These are phyloP conservation scores for Albophoma yamanashiensis DNA, from an alignment of 2,329 filamentous ascomycete species.

Conservation along the genomic window DNA sequence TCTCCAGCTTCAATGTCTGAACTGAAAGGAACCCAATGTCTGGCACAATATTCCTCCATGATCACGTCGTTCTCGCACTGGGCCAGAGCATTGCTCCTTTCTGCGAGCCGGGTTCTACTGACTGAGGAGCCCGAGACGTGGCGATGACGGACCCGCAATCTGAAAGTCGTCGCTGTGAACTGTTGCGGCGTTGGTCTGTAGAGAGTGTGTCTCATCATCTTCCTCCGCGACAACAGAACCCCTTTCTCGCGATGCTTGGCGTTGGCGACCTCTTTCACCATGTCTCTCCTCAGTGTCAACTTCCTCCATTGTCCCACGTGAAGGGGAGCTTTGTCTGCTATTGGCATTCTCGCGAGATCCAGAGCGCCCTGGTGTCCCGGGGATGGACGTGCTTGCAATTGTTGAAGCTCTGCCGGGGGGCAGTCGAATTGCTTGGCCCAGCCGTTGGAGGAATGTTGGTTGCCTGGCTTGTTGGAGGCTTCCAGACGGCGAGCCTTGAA, in stretches of 20 bases:
- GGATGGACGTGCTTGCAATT: slow-evolving; percentile 16
- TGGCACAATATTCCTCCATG: not conserved
- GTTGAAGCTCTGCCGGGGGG: slow-evolving; percentile 24
- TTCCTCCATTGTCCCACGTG: not conserved
- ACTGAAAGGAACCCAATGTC: slow-evolving; percentile 9
- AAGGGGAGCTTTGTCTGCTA: not conserved
- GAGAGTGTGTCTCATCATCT: slow-evolving; percentile 9
- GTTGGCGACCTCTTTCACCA: not conserved
- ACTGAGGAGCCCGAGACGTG: not conserved
- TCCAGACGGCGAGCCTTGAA: not conserved
- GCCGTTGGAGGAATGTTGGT: slow-evolving; percentile 15
- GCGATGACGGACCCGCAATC: slow-evolving; percentile 3
- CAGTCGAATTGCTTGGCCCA: slow-evolving; percentile 15
- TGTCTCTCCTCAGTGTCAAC: not conserved
- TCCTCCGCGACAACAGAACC: not conserved
- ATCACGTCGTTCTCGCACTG: not conserved
- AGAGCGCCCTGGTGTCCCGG: slow-evolving; percentile 5
- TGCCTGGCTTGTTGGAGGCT: slow-evolving; percentile 1
- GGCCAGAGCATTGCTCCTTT: not conserved
- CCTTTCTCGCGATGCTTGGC: not conserved
- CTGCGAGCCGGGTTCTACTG: not conserved
- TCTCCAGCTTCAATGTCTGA: slow-evolving; percentile 6
- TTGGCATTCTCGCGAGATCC: not conserved
- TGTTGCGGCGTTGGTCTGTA: slow-evolving; percentile 19
- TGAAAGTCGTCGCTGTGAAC: slow-evolving; percentile 26